Conservation (phyloP, 2,329 filamentous ascomycete genomes). For the Penicillium italicum region DNA sequence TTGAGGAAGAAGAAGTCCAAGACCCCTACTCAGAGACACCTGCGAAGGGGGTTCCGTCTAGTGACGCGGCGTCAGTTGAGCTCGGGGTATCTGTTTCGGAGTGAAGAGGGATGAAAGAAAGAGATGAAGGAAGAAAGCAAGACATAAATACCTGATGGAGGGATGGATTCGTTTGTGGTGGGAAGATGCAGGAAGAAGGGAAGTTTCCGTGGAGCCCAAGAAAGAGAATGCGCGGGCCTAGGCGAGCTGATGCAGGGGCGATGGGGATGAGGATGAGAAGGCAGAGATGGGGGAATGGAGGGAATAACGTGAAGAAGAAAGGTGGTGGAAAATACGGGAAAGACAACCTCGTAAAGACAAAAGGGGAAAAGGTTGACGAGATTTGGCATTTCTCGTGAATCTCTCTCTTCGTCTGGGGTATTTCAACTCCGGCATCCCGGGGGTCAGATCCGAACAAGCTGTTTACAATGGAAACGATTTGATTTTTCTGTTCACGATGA, state of each 20-base stretch:
- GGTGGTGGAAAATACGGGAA: not conserved
- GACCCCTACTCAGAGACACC: slow-evolving; percentile 15
- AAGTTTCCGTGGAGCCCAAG: slow-evolving; percentile 25
- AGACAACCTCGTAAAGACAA: not conserved
- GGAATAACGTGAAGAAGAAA: not conserved
- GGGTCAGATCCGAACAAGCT: slow-evolving; percentile 1
- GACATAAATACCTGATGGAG: slow-evolving; percentile 19
- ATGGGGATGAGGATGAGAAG: slow-evolving; percentile 5
- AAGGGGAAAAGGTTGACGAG: not conserved
- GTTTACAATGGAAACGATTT: not conserved
- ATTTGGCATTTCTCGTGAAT: slow-evolving; percentile 1
- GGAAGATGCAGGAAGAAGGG: slow-evolving; percentile 27
- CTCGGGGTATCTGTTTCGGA: slow-evolving; percentile 5
- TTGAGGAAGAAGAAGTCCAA: slow-evolving; percentile 14
- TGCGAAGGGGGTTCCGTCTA: slow-evolving; percentile 19
- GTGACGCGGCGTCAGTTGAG: slow-evolving; percentile 24
- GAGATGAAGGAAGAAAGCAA: slow-evolving; percentile 2
- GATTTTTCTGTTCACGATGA: not conserved
- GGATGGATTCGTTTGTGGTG: slow-evolving; percentile 26
- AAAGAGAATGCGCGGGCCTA: slow-evolving; percentile 29
- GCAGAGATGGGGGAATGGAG: not conserved
- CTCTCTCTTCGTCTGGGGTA: slow-evolving; percentile 5
- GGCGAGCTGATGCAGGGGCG: slow-evolving; percentile 24
- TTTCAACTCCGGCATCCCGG: slow-evolving; percentile 4
- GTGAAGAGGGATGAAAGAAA: slow-evolving; percentile 7